Percentiles rank a stretch among this genome's conserved stretches.
phyloP scores from a whole-genome alignment of 139 green algal species.

The Tetradesmus obliquus region DNA sequence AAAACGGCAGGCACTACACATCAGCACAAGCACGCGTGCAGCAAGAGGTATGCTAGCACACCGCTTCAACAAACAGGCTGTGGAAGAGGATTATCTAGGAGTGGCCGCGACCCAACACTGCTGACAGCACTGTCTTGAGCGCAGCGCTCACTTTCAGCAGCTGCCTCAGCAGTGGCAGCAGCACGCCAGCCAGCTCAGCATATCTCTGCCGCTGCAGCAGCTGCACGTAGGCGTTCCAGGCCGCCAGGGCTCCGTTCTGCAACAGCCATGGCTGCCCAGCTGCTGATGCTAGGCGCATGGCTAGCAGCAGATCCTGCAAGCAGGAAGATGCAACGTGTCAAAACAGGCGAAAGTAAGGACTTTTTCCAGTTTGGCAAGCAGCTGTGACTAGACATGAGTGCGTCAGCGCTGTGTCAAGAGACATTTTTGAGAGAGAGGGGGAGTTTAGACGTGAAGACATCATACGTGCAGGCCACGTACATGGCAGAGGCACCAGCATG shows the following conservation, averaged over 20 bases:
- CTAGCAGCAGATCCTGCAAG: conserved; percentile 56
- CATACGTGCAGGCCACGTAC: too few relatives aligned
- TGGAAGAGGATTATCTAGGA: neutral
- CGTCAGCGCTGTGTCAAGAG: neutral
- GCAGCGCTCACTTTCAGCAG: conserved; percentile 50
- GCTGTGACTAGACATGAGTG: neutral
- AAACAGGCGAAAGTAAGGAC: neutral
- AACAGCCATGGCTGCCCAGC: conserved; percentile 63
- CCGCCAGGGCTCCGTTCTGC: conserved; percentile 61
- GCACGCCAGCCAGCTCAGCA: conserved; percentile 37
- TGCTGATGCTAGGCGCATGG: conserved; percentile 52
- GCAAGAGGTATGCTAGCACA: neutral
- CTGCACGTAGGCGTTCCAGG: conserved; percentile 69
- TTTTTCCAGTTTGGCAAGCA: neutral
- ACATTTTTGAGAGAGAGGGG: too few relatives aligned
- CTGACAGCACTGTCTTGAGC: neutral
- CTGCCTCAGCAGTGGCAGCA: conserved; percentile 42
- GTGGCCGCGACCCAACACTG: neutral
- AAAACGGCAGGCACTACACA: neutral
- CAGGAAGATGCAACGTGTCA: neutral
- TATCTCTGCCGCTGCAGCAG: conserved; percentile 62
- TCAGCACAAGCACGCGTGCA: conserved; percentile 3
- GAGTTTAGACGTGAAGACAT: too few relatives aligned
- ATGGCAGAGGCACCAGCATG: neutral
- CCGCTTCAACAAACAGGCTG: neutral